phyloP scores from a whole-genome alignment of 352 stramenopile species.

The Pythium monospermum region DNA sequence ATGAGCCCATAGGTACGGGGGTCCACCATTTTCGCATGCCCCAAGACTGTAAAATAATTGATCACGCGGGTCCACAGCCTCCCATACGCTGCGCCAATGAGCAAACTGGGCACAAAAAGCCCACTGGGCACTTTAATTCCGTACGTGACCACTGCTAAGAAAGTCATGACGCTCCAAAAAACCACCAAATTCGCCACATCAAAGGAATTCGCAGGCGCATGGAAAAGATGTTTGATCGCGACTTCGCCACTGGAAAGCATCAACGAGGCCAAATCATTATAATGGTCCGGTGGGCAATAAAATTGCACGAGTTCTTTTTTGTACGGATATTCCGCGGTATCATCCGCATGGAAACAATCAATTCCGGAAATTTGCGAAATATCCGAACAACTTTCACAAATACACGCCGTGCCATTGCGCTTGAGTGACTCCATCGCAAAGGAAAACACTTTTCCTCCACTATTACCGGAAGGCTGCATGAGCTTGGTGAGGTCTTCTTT shows the following conservation, averaged over 20 bases:
- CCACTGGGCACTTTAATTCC: conserved; percentile 94
- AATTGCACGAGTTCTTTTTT: conserved; percentile 91
- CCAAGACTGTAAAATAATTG: conserved; percentile 62
- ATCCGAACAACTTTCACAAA: conserved; percentile 59
- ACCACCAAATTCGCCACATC: conserved; percentile 68
- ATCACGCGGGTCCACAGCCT: conserved; percentile 84
- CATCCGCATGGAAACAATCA: conserved; percentile 60
- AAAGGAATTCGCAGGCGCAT: conserved; percentile 75
- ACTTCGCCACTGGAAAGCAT: conserved; percentile 94
- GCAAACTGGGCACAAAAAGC: conserved; percentile 95
- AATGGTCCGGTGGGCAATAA: conserved; percentile 92
- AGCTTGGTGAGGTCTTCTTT: conserved; percentile 52
- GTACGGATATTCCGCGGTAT: conserved; percentile 74
- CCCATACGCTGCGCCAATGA: conserved; percentile 94
- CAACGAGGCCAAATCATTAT: conserved; percentile 96
- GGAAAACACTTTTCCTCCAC: conserved; percentile 52
- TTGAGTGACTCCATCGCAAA: conserved; percentile 68
- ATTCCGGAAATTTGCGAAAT: conserved; percentile 43
- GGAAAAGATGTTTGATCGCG: conserved; percentile 95
- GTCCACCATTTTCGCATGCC: conserved; percentile 61
- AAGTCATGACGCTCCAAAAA: conserved; percentile 66
- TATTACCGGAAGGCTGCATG: conserved; percentile 29
- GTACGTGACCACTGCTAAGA: conserved; percentile 92
- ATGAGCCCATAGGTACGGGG: conserved; percentile 95
- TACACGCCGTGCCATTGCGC: conserved; percentile 61